Evolutionary conservation across 176 grass and related monocot species (phyloP).

Genomic region (Phoenix dactylifera): DNA sequence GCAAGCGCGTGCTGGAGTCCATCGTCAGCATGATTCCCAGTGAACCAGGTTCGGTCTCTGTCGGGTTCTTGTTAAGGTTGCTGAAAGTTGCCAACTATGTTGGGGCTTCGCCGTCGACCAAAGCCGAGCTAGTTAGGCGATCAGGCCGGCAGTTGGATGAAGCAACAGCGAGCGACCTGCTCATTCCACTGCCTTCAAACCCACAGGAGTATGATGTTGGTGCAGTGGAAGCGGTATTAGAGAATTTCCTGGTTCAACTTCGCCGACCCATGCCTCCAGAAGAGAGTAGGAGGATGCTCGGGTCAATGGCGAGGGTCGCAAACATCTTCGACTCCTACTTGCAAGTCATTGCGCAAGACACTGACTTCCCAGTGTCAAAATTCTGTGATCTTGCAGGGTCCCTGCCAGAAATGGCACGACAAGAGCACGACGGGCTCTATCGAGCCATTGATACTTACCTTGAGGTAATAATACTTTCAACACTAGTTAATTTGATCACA

Average conservation of each 20-base stretch:
- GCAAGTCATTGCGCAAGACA: constrained; percentile 39
- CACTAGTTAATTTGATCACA: too few relatives aligned
- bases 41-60: constrained; percentile 49
- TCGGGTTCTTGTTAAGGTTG: constrained; percentile 65
- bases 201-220: constrained; percentile 46
- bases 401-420: constrained; percentile 61
- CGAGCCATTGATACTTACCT: constrained; percentile 75
- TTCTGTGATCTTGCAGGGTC: constrained; percentile 60
- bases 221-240: constrained; percentile 58
- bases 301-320: constrained; percentile 48
- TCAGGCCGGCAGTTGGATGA: constrained; percentile 62
- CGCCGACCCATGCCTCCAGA: constrained; percentile 23
- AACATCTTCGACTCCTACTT: constrained; percentile 61
- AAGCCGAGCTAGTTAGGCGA: constrained; percentile 69
- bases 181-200: constrained; percentile 49
- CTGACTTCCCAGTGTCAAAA: constrained; percentile 40
- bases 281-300: constrained; percentile 34
- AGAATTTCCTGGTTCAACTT: constrained; percentile 61
- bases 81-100: constrained; percentile 63
- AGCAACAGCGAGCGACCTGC: constrained; percentile 45
- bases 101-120: constrained; percentile 58
- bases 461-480: constrained; percentile 31
- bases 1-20: constrained; percentile 72
- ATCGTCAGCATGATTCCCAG: constrained; percentile 73
- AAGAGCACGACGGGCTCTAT: constrained; percentile 64